phyloP scores from a whole-genome alignment of 2,329 filamentous ascomycete species.

The Bretziella fagacearum region DNA sequence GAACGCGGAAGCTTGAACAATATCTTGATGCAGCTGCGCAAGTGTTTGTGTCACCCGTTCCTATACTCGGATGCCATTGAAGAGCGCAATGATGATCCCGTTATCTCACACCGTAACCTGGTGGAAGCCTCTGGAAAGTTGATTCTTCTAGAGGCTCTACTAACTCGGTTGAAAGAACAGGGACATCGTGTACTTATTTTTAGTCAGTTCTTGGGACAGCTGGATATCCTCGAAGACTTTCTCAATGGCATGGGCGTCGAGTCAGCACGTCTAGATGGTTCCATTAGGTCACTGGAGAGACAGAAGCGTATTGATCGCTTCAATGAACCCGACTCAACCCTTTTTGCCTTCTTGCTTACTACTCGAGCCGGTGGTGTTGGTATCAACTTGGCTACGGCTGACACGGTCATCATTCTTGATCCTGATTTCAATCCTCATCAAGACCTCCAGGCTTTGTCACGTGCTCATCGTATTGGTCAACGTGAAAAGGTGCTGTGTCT shows the following conservation, averaged over 20 bases:
- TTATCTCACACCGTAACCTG: conserved; percentile 57
- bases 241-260: conserved; percentile 54
- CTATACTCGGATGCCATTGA: conserved; percentile 85
- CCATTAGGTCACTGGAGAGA: conserved; percentile 63
- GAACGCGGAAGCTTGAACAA: conserved; percentile 79
- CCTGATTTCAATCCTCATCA: conserved; percentile 97
- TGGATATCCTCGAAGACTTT: conserved; percentile 88
- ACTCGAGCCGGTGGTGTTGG: conserved; percentile 92
- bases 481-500: conserved; percentile 92
- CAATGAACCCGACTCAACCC: conserved; percentile 64
- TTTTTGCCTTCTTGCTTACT: conserved; percentile 85
- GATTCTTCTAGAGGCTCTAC: conserved; percentile 63
- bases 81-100: conserved; percentile 49
- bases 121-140: conserved; percentile 87
- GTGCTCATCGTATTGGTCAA: conserved; percentile 91
- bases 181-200: conserved; percentile 90
- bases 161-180: conserved; percentile 69
- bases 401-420: conserved; percentile 95
- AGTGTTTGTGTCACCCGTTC: conserved; percentile 91
- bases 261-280: conserved; percentile 76
- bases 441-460: conserved; percentile 85
- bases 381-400: conserved; percentile 91
- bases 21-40: conserved; percentile 85
- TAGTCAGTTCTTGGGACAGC: conserved; percentile 80
- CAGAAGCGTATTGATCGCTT: conserved; percentile 89